phyloP scores from a whole-genome alignment of 2,329 filamentous ascomycete species.

The Xenoacremonium recifei region DNA sequence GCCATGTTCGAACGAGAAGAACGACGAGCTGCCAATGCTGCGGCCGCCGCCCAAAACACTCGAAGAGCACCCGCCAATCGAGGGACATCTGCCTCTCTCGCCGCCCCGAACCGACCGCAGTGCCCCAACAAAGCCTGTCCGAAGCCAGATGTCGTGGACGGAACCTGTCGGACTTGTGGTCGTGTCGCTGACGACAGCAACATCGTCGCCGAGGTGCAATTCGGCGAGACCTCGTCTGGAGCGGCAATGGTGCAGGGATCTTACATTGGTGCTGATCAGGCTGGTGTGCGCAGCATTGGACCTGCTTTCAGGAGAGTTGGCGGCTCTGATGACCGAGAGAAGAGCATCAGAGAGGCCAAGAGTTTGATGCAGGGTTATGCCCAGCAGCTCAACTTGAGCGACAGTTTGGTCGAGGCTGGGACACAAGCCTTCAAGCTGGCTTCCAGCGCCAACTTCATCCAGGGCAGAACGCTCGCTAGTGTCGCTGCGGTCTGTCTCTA shows the following conservation, averaged over 20 bases:
- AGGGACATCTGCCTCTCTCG: conserved; percentile 29
- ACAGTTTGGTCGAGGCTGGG: conserved; percentile 63
- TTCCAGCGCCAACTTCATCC: conserved; percentile 73
- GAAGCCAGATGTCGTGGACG: conserved; percentile 61
- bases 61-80: conserved; percentile 26
- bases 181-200: conserved; percentile 80
- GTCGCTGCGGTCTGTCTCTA: conserved; percentile 93
- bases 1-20: conserved; percentile 53
- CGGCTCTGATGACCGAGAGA: conserved; percentile 57
- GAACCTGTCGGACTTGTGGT: conserved; percentile 81
- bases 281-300: conserved; percentile 67
- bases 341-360: conserved; percentile 57
- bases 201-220: conserved; percentile 88
- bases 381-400: conserved; percentile 57
- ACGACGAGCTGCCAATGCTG: conserved; percentile 37
- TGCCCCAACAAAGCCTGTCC: conserved; percentile 61
- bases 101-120: conserved; percentile 37
- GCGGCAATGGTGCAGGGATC: conserved; percentile 89
- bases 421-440: conserved; percentile 76
- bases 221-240: conserved; percentile 82
- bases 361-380: conserved; percentile 62
- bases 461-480: conserved; percentile 80
- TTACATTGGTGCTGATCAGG: conserved; percentile 82
- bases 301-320: conserved; percentile 61
- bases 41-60: conserved; percentile 25